Base-by-base conservation (phyloP, 192 early-diverging fungal genomes). In the Dispira simplex region DNA sequence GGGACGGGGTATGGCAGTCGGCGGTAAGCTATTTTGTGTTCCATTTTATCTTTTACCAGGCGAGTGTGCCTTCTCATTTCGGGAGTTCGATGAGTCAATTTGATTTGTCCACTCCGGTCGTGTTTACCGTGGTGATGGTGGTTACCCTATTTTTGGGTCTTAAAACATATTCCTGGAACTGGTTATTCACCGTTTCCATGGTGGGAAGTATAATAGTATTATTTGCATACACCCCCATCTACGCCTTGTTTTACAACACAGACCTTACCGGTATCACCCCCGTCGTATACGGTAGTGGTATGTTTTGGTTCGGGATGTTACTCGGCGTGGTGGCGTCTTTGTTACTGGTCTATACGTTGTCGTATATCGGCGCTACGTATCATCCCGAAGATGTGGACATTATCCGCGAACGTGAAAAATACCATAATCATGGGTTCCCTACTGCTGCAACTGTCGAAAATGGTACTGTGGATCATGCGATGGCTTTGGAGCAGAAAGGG, bases 1-100 rank as follows among this genome's bases (percentile, higher is more conserved):
- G 86, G 14, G 91, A 99, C 67, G 95, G 87, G 27, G 71, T 97
- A 25, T 99, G 89, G 81, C 93, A 97, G 76, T 95, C 92, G 6
- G 66, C 91, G 12, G 81, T 95, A 13, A 88, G 88, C 53, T 98
- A 82, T 70, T 91, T 89, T 69, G 79, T 80, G 39, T 86, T 85
- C 67, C 80, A 84, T 51, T 67, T 84, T 43, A 79, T 85, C 46
- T 80, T 77, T 32, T 81, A 83, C 63, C 48, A 64, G 21, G 69
- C 80, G 0, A 65, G 77, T 9, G 72, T 76, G 18, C 70, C 80
- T 20, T 74, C 84, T 68, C 46, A 63, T 4, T 62, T 70, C 39
- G 90, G 90, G 10, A 65, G 68, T 18, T 73, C 72, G 18, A 69
- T 74, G 43, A 83, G 83, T 39, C 67, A 75, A 44, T 76, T 83